Evolutionary conservation across 108 stramenopile species (phyloP), one percentile per base, ranked within the genome.

Genomic region (Stephanodiscus minutulus): DNA sequence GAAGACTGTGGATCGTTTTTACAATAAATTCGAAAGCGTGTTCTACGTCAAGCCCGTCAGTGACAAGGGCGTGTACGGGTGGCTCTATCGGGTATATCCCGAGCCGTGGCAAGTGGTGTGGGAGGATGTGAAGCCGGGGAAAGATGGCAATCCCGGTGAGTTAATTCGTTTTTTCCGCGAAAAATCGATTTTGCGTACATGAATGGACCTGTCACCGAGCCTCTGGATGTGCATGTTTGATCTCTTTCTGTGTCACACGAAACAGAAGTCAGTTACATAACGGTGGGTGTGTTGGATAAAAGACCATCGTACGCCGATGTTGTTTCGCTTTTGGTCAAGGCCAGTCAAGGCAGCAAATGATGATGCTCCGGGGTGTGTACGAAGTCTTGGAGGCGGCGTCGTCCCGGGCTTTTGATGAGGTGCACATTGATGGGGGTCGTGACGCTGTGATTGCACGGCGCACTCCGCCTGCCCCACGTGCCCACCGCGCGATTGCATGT

Each of bases 41-140:
- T 83, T 91, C 44, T 87, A 76, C 52, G 55, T 95, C 33, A 91
- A 91, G 68, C 88, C 90, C 0, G 63, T 95, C 44, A 68, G 72
- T 7, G 91, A 95, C 66, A 95, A 95, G 79, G 90, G 90, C 20
- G 64, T 86, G 0, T 70, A 68, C 28, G 79, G 77, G 1, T 83
- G 78, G 76, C 24, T 91, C n/a, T 89, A 78, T 67, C 81, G 88
- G 28, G 86, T 88, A 10, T 92, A 89, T 64, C 86, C 84, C 6
- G 88, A 89, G 72, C 92, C 89, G 11, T 93, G 89, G 87, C 92
- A 93, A 74, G 85, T 93, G 2, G 64, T 85, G 20, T 76, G 83
- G 35, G 89, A 93, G 76, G 82, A 70, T 36, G 79, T 79, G 2
- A 56, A 66, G 52, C 25, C 48, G n/a, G 72, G 66, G 15, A 70